A percentile compares a stretch with the other conserved stretches of the same genome.
Evolutionary conservation across 108 stramenopile species (phyloP).

Genomic region (Pseudonitzschia multiseries): DNA sequence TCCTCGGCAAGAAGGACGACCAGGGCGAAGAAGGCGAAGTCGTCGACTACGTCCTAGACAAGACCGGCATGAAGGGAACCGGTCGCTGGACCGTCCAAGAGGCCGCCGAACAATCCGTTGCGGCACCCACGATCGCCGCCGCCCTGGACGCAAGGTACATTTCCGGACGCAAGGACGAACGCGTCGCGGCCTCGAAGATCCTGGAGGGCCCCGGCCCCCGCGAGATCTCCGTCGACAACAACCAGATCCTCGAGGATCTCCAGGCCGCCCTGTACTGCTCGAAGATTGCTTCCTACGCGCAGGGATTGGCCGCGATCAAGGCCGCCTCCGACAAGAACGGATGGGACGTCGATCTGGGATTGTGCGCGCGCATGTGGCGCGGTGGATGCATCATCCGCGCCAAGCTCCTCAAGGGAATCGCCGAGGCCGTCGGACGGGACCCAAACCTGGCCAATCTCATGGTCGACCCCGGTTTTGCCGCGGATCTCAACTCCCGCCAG

Average conservation of each 20-base stretch:
- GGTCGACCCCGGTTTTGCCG: slow-evolving; percentile 90
- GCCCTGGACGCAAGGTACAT: slow-evolving; percentile 95
- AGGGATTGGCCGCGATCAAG: slow-evolving; percentile 93
- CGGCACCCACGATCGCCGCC: slow-evolving; percentile 95
- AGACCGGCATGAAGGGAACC: slow-evolving; percentile 99
- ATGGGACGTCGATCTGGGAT: slow-evolving; percentile 90
- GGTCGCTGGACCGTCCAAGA: slow-evolving; percentile 99
- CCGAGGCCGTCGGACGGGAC: slow-evolving; percentile 77
- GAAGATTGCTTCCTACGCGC: slow-evolving; percentile 98
- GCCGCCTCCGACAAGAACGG: slow-evolving; percentile 82
- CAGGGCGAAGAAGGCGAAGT: slow-evolving; percentile 72
- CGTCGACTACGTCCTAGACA: slow-evolving; percentile 93
- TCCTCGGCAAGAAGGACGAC: slow-evolving; percentile 88
- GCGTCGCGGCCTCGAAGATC: slow-evolving; percentile 75
- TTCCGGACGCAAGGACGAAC: slow-evolving; percentile 90
- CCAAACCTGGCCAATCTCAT: slow-evolving; percentile 86
- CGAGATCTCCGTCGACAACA: slow-evolving; percentile 81
- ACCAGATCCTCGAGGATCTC: slow-evolving; percentile 91
- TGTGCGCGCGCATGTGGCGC: slow-evolving; percentile 97
- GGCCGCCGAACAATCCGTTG: slow-evolving; percentile 95
- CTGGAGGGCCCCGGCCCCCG: slow-evolving; percentile 72
- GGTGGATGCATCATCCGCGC: slow-evolving; percentile 99
- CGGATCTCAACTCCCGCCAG: slow-evolving; percentile 78
- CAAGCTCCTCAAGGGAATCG: slow-evolving; percentile 89
- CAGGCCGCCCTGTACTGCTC: slow-evolving; percentile 90